phyloP scores from a whole-genome alignment of 805 yeast species.

The Torulaspora franciscae region DNA sequence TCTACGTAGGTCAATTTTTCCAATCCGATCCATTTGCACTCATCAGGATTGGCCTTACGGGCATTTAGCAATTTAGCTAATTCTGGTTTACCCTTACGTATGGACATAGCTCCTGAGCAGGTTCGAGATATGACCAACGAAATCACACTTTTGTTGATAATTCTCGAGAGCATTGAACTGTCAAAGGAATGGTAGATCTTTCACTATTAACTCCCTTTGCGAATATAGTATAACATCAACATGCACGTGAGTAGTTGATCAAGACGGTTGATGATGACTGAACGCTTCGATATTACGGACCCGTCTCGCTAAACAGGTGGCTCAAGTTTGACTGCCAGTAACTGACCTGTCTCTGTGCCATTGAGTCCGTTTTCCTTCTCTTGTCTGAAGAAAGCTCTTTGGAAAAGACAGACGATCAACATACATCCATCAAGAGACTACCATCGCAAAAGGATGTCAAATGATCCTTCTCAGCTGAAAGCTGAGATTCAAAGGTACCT shows the following conservation, averaged over 20 bases:
- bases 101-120: constrained; percentile 18
- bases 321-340: not conserved
- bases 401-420: not conserved
- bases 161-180: constrained; percentile 2
- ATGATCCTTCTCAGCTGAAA: constrained; percentile 36
- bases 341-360: not conserved
- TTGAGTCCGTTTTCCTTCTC: not conserved
- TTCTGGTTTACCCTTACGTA: constrained; percentile 36
- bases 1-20: constrained; percentile 65
- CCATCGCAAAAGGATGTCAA: not conserved
- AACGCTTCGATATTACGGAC: not conserved
- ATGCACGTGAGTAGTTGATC: not conserved
- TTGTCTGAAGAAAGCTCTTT: not conserved
- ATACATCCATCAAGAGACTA: not conserved
- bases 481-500: constrained; percentile 65
- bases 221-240: not conserved
- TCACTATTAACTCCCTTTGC: not conserved
- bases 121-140: constrained; percentile 1
- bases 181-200: not conserved
- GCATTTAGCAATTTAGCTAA: constrained; percentile 33
- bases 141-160: not conserved
- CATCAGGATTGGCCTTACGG: constrained; percentile 36
- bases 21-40: constrained; percentile 65
- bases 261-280: not conserved
- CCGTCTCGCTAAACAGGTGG: not conserved